Percentiles rank a stretch among this genome's conserved stretches.
Evolutionary conservation across 768 basidiomycete species (phyloP).

Genomic region (Mycena sanguinolenta): DNA sequence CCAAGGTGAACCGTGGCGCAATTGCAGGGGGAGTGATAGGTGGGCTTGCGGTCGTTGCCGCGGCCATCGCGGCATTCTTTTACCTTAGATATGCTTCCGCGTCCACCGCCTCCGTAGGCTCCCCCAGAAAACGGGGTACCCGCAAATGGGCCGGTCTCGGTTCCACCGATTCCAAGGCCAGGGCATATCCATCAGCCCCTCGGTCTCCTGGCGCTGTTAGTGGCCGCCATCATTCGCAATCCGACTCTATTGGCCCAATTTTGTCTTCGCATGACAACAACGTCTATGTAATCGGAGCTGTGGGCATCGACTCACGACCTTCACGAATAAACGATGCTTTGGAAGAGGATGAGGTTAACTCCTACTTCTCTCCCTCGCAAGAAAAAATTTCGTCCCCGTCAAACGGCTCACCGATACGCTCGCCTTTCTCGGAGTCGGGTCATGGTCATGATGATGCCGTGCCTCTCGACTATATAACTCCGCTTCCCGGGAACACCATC

Average conservation of each 20-base stretch:
- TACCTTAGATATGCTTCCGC: constrained; percentile 46
- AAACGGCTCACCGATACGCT: constrained; percentile 18
- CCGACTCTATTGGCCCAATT: constrained; percentile 34
- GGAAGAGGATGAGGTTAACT: constrained; percentile 27
- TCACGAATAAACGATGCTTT: constrained; percentile 27
- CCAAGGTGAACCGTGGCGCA: constrained; percentile 52
- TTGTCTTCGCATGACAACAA: constrained; percentile 29
- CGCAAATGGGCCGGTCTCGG: constrained; percentile 48
- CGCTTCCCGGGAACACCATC: constrained; percentile 12
- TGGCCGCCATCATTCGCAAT: constrained; percentile 31
- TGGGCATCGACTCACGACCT: constrained; percentile 35
- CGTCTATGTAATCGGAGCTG: constrained; percentile 36
- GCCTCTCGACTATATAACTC: constrained; percentile 34
- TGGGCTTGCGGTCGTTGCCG: constrained; percentile 52
- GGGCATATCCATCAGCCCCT: constrained; percentile 13
- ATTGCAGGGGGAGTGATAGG: constrained; percentile 70
- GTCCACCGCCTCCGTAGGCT: constrained; percentile 41
- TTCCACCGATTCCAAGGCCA: constrained; percentile 49
- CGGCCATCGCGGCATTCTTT: constrained; percentile 43
- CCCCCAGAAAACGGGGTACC: constrained; percentile 32
- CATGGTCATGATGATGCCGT: constrained; percentile 27
- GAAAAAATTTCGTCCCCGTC: constrained; percentile 28
- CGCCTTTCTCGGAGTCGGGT: constrained; percentile 38
- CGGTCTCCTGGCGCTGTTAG: not conserved
- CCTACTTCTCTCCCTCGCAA: constrained; percentile 37